Evolutionary conservation across 345 rosid species (phyloP).

Genomic region (Aurinia saxatilis): DNA sequence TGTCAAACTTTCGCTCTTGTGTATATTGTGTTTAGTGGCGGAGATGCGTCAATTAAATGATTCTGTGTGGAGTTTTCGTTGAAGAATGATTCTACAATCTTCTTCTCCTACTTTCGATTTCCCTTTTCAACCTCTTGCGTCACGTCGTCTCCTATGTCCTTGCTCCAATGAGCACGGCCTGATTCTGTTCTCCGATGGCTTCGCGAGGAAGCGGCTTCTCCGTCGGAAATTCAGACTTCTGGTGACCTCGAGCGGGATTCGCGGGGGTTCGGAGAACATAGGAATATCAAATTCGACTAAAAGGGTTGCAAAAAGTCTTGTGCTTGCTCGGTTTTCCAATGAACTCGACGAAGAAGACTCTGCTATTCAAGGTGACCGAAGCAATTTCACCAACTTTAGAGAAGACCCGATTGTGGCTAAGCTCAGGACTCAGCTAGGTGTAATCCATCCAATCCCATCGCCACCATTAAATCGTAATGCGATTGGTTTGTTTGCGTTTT

Average conservation of each 20-base stretch:
- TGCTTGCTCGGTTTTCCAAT: slow-evolving; percentile 37
- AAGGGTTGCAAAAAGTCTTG: slow-evolving; percentile 29
- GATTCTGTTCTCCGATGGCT: slow-evolving; percentile 20
- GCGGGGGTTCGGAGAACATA: slow-evolving; percentile 27
- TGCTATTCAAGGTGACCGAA: slow-evolving; percentile 35
- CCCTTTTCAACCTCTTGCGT: slow-evolving; percentile 3
- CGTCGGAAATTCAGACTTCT: slow-evolving; percentile 10
- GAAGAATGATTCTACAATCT: slow-evolving; percentile 47
- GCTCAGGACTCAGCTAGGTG: slow-evolving; percentile 85
- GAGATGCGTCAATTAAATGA: slow-evolving; percentile 21
- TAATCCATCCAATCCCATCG: slow-evolving; percentile 81
- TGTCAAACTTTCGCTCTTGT: neutral
- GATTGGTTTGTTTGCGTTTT: slow-evolving; percentile 59
- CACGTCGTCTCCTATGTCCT: slow-evolving; percentile 32
- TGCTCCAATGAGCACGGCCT: slow-evolving; percentile 36
- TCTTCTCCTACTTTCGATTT: slow-evolving; percentile 31
- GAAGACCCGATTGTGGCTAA: slow-evolving; percentile 89
- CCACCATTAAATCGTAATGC: slow-evolving; percentile 72
- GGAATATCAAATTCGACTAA: slow-evolving; percentile 33
- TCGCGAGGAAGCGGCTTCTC: slow-evolving; percentile 13
- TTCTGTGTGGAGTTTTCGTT: slow-evolving; percentile 18
- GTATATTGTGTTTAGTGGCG: neutral
- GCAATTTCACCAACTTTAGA: slow-evolving; percentile 46
- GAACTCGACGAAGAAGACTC: slow-evolving; percentile 46
- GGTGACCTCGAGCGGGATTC: slow-evolving; percentile 26